Evolutionary conservation across 1,139 yeast genomes (phyloP).

Genomic region (Suhomyces kunorum): DNA sequence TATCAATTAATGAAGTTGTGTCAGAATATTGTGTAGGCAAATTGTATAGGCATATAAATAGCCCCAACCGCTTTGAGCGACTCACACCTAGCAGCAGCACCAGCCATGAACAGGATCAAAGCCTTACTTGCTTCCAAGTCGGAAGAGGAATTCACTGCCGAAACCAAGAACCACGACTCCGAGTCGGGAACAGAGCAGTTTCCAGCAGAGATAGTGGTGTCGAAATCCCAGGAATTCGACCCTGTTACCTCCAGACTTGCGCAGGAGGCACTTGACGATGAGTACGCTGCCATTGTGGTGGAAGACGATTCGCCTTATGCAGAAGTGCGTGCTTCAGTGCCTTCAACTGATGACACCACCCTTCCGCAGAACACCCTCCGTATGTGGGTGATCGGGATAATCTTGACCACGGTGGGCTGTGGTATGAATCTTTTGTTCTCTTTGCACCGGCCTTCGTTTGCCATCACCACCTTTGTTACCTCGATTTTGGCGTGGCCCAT

Average conservation of each 20-base stretch:
- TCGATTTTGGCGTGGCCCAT: slow-evolving; percentile 64
- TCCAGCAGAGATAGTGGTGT: slow-evolving; percentile 23
- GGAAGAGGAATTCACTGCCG: slow-evolving; percentile 4
- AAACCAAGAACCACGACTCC: slow-evolving; percentile 8
- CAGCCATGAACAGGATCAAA: slow-evolving; percentile 2
- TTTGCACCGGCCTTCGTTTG: slow-evolving; percentile 57
- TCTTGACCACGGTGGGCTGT: slow-evolving; percentile 60
- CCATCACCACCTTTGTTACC: slow-evolving; percentile 57
- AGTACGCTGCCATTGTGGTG: slow-evolving; percentile 44
- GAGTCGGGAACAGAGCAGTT: slow-evolving; percentile 23
- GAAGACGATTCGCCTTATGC: slow-evolving; percentile 66
- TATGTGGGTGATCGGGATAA: slow-evolving; percentile 55
- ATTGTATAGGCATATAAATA: slow-evolving; percentile 2
- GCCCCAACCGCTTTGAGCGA: neutral
- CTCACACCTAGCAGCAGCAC: too few relatives aligned
- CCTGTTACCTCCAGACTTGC: slow-evolving; percentile 33
- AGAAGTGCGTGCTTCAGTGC: slow-evolving; percentile 71
- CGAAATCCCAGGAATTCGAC: slow-evolving; percentile 39
- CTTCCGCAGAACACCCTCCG: slow-evolving; percentile 63
- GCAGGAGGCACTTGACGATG: slow-evolving; percentile 32
- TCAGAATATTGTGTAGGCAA: neutral
- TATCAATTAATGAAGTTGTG: slow-evolving; percentile 2
- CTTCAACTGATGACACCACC: slow-evolving; percentile 56
- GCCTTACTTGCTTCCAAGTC: slow-evolving; percentile 4
- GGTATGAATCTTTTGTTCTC: slow-evolving; percentile 63